These are phyloP conservation scores for Medicago arabica DNA, from an alignment of 306 rosid genomes.

Conservation along the genomic window DNA sequence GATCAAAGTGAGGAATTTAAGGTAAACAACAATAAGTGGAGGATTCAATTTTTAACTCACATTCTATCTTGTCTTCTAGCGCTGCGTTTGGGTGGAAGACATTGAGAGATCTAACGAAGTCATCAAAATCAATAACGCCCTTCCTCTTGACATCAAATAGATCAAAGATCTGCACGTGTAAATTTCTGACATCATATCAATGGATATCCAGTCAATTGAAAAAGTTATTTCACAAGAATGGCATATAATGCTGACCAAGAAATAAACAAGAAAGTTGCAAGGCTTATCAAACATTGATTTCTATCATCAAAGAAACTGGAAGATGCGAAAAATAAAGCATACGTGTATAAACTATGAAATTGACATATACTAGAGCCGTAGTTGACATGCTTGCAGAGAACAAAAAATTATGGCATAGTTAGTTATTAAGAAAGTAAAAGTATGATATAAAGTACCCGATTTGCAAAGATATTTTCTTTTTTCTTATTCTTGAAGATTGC, in stretches of 20 bases:
- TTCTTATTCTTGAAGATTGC: constrained; percentile 93
- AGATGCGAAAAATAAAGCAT: constrained; percentile 2
- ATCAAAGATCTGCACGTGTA: constrained; percentile 77
- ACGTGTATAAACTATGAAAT: not conserved
- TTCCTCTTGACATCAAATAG: constrained; percentile 82
- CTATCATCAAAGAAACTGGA: not conserved
- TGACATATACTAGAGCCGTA: not conserved
- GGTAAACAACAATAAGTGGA: constrained; percentile 18
- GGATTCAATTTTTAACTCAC: constrained; percentile 57
- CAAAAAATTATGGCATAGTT: constrained; percentile 7
- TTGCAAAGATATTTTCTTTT: constrained; percentile 90
- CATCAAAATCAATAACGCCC: constrained; percentile 91
- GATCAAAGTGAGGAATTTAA: constrained; percentile 23
- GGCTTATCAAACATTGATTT: constrained; percentile 27
- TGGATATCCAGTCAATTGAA: constrained; percentile 30
- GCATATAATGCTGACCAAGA: constrained; percentile 1
- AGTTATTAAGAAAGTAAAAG: constrained; percentile 24
- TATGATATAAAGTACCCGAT: constrained; percentile 67
- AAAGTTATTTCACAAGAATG: not conserved
- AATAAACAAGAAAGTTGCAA: constrained; percentile 3
- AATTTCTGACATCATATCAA: constrained; percentile 49
- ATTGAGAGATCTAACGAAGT: constrained; percentile 89
- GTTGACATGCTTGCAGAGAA: constrained; percentile 14
- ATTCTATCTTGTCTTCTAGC: constrained; percentile 80
- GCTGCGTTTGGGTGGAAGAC: constrained; percentile 96